Conservation (phyloP, 768 basidiomycete species). For the Termitomyces sp. region DNA sequence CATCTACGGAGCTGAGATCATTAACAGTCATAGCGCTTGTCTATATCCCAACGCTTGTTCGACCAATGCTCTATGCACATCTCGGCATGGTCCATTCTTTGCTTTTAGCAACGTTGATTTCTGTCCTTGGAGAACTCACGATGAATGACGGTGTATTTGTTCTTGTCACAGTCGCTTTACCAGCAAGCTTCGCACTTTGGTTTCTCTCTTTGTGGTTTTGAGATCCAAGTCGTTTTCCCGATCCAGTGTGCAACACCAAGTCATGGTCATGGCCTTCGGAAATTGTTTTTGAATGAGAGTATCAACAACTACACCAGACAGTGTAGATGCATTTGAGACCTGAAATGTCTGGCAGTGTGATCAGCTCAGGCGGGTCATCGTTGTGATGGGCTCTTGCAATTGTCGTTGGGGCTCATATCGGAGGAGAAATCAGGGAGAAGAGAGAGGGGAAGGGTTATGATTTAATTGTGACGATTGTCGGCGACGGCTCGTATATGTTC, state of each 20-base stretch:
- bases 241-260: constrained; percentile 36
- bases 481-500: constrained; percentile 70
- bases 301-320: constrained; percentile 51
- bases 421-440: constrained; percentile 24
- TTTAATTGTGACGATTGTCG: constrained; percentile 57
- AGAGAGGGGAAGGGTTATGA: constrained; percentile 34
- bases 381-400: constrained; percentile 70
- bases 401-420: constrained; percentile 55
- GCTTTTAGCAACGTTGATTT: background rate
- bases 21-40: background rate
- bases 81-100: background rate
- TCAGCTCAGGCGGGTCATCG: constrained; percentile 60
- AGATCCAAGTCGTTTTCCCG: too few relatives aligned
- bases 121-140: background rate
- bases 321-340: constrained; percentile 61
- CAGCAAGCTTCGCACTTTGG: background rate
- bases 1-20: background rate
- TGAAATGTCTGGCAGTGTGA: constrained; percentile 43
- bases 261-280: constrained; percentile 30
- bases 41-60: background rate
- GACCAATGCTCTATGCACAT: background rate
- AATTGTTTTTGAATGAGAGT: constrained; percentile 58
- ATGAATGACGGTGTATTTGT: background rate
- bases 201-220: background rate
- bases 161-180: background rate